Base-by-base conservation (phyloP, 495 filamentous ascomycete species). In the Aspergillus ostianus region DNA sequence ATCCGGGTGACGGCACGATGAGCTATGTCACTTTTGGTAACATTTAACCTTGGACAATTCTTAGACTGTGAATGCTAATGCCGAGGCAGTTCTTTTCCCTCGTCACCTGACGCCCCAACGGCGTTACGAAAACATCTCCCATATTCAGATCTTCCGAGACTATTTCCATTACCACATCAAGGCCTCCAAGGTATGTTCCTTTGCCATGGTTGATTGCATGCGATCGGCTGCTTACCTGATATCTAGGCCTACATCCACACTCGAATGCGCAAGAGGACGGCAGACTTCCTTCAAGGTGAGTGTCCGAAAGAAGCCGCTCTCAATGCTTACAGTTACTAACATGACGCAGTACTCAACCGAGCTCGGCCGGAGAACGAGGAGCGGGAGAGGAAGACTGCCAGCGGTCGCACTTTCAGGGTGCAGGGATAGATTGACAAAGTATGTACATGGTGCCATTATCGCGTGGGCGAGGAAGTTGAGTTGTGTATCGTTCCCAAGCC, bases 91-190 rank as follows among this genome's bases (percentile, higher is more conserved):
- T 49, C 84, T 98, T 45, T 99, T 98, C 81, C 94, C 94, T 26
- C 85, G 94, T 59, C 94, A 99, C 72, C 80, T 99, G 57, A 95
- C 92, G 5, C 85, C 83, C 3, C 92, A 97, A 74, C 84, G 91
- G 67, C 87, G 94, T 75, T 88, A 90, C 50, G 93, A 97, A 59
- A 93, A 91, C 71, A 98, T 99, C 66, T 96, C 92, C 44, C 94
- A 99, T 68, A 97, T 99, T 65, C 95, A 99, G 77, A 99, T 93
- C 18, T 99, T 99, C 90, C 90, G 94, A 59, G 95, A 98, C 67
- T 98, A 99, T 73, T 99, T 99, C 82, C 94, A 99, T 73, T 99
- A 99, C 73, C 94, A 99, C 76, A 99, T 99, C 80, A 99, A 99
- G 77, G 94, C 94, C 27, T 96, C 93, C 50, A 98, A 97, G 80